Conservation (phyloP, 176 grass and related monocot species). For the Eleusine coracana region DNA sequence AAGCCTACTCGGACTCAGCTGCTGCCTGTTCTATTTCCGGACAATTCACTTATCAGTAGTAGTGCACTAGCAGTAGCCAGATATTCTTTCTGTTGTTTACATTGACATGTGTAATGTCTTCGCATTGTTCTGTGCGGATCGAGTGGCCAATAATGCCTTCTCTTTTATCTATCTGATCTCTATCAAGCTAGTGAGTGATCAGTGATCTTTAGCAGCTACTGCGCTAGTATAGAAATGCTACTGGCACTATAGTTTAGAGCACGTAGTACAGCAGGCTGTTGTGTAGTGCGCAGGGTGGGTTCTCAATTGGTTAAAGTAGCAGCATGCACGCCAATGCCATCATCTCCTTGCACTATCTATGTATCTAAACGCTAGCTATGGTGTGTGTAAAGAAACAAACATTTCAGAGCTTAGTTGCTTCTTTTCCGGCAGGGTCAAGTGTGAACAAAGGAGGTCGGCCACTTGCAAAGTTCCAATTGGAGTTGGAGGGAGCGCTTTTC, state of each 20-base stretch:
- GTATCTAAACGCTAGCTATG: background rate
- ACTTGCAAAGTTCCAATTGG: conserved; percentile 33
- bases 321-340: background rate
- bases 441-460: conserved; percentile 37
- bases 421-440: conserved; percentile 36
- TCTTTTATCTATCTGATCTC: background rate
- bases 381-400: background rate
- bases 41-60: background rate
- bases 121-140: background rate
- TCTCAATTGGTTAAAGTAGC: conserved; percentile 15
- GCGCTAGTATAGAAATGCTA: background rate
- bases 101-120: background rate
- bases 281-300: conserved; percentile 10
- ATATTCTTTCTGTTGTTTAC: background rate
- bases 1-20: background rate
- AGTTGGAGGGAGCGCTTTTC: background rate
- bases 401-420: conserved; percentile 1
- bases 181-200: background rate
- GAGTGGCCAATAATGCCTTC: conserved; percentile 30
- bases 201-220: background rate
- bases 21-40: background rate
- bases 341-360: background rate
- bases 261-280: too few species aligned
- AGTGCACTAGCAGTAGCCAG: background rate
- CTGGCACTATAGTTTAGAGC: conserved; percentile 15